Conservation (phyloP, 345 rosid species). For the Gossypium mustelinum region DNA sequence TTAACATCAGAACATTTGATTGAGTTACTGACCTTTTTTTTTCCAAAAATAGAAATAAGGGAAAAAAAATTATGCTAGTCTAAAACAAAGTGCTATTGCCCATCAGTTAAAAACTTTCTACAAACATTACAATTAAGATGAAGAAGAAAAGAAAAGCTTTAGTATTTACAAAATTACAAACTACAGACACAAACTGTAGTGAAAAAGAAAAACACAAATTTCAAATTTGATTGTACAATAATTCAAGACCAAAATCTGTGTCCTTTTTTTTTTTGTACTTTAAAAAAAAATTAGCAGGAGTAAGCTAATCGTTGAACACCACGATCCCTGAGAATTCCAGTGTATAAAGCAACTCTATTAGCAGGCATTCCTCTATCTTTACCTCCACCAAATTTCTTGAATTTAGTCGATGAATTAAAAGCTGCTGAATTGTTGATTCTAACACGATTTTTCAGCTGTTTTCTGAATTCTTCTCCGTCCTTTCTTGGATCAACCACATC, state of each 20-base stretch:
- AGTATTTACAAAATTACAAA: background rate
- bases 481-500: slow-evolving; percentile 25
- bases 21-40: too few species aligned
- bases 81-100: too few species aligned
- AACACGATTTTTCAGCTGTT: slow-evolving; percentile 22
- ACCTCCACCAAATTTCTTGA: slow-evolving; percentile 13
- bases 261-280: background rate
- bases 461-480: slow-evolving; percentile 43
- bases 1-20: background rate
- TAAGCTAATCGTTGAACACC: slow-evolving; percentile 42
- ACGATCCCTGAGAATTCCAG: slow-evolving; percentile 63
- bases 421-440: slow-evolving; percentile 13
- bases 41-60: too few species aligned
- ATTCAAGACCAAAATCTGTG: background rate
- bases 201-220: background rate
- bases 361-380: slow-evolving; percentile 48
- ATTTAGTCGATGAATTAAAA: background rate
- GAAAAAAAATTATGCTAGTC: too few species aligned
- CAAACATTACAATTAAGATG: background rate
- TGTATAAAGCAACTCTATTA: slow-evolving; percentile 62
- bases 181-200: slow-evolving; percentile 2
- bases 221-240: background rate
- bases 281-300: slow-evolving; percentile 22
- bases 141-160: background rate
- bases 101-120: too few species aligned